phyloP scores from a whole-genome alignment of 345 rosid genomes.

The Populus nigra region DNA sequence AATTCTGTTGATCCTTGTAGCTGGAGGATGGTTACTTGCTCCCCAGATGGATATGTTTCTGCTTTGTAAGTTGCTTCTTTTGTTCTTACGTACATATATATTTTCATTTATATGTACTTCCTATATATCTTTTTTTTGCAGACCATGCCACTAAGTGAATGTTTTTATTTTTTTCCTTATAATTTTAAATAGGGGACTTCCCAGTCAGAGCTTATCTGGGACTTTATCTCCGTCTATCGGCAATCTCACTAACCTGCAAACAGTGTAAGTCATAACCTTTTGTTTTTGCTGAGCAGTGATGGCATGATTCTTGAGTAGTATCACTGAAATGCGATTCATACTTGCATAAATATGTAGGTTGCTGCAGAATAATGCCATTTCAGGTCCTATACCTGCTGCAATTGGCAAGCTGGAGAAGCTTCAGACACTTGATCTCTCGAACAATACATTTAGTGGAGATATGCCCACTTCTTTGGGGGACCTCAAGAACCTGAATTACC shows the following conservation, averaged over 20 bases:
- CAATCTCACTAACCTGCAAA: slow-evolving; percentile 74
- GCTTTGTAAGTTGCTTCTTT: slow-evolving; percentile 62
- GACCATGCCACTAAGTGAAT: not conserved
- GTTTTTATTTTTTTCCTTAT: not conserved
- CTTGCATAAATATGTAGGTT: slow-evolving; percentile 46
- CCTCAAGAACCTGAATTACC: slow-evolving; percentile 73
- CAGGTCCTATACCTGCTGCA: slow-evolving; percentile 72
- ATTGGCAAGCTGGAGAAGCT: slow-evolving; percentile 89
- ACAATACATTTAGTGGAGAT: slow-evolving; percentile 67
- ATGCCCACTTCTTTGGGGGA: slow-evolving; percentile 77
- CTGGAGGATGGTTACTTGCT: slow-evolving; percentile 98
- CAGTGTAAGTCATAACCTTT: slow-evolving; percentile 61
- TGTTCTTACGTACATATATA: not conserved
- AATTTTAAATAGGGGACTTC: slow-evolving; percentile 68
- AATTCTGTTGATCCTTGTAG: slow-evolving; percentile 99
- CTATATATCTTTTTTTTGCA: not conserved
- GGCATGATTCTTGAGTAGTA: not conserved
- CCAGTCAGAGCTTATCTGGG: slow-evolving; percentile 94
- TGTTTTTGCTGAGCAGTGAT: slow-evolving; percentile 1
- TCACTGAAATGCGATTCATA: slow-evolving; percentile 1
- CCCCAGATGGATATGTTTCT: slow-evolving; percentile 78
- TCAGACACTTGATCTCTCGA: slow-evolving; percentile 90
- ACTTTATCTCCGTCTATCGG: slow-evolving; percentile 81
- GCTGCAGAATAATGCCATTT: slow-evolving; percentile 91
- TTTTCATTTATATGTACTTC: not conserved